These are phyloP conservation scores for Sphaerulina vaccinii DNA, from an alignment of 2,329 filamentous ascomycete species.

Conservation along the genomic window DNA sequence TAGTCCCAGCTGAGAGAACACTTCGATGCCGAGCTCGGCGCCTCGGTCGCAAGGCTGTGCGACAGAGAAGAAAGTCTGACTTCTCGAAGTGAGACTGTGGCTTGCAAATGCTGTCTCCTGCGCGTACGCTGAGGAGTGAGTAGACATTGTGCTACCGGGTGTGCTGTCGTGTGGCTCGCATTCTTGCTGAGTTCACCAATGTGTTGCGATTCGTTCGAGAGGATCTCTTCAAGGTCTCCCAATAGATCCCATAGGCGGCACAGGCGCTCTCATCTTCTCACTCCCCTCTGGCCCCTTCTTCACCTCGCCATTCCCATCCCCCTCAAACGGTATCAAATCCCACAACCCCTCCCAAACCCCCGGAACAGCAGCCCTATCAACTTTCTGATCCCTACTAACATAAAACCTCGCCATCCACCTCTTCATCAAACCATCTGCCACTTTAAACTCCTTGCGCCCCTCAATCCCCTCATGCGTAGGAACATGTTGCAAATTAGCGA, in stretches of 20 bases:
- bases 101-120: no score
- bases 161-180: no score
- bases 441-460: neutral
- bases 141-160: no score
- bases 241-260: neutral
- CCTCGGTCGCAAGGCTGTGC: no score
- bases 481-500: constrained; percentile 36
- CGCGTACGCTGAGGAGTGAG: no score
- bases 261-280: neutral
- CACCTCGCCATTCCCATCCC: neutral
- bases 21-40: no score
- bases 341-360: constrained; percentile 35
- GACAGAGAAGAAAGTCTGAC: no score
- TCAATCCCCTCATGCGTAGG: constrained; percentile 15
- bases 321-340: constrained; percentile 29
- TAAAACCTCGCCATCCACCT: constrained; percentile 28
- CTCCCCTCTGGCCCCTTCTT: neutral
- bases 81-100: no score
- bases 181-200: no score
- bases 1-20: no score
- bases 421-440: constrained; percentile 8
- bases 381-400: constrained; percentile 25
- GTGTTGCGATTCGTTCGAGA: no score
- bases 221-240: constrained; percentile 6
- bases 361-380: constrained; percentile 25